Evolutionary conservation across 805 yeast genomes (phyloP), one percentile per base, ranked within the genome.

Genomic region (Lipomyces oligophaga): DNA sequence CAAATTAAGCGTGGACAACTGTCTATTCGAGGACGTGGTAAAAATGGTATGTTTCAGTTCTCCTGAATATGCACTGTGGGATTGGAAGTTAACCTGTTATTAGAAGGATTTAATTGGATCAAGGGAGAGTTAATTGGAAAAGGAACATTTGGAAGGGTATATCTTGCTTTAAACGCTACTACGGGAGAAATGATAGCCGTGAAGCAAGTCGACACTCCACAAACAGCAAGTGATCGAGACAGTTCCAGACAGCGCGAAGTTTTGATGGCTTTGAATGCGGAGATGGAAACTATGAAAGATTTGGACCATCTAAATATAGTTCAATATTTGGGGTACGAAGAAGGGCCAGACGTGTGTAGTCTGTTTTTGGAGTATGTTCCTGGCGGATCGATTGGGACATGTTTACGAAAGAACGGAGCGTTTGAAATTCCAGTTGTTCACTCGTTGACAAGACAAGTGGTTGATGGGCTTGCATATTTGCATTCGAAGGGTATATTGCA

Each of bases 151-250:
- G 99, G 98, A 7, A 81, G 85, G 30, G 99, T 93, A 1, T 90
- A 76, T 61, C 71, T 93, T 45, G 97, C 96, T 1, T 73, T 93
- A 61, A 93, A 93, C 65, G 89, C 88, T 15, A 93, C 97, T 1
- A 87, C 96, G 0, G 97, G 97, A 44, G 99, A 93, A 60, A 88
- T 93, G 95, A 83, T 93, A 70, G 99, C 99, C 0, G 98, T 93
- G 2, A 93, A 93, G 62, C 98, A 93, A 66, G 96, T 90, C 2
- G 81, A 76, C 34, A 81, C 83, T 10, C 81, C 85, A 0, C 65
- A 68, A 44, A 61, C 72, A 27, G 58, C 68, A 16, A 49, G 64
- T 34, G 65, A 58, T 45, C 38, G 49, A 22, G 55, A 55, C 26
- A 59, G 59, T 33, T 55, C 41, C 25, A 63, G 65, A 34, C 69